These are phyloP conservation scores for Annona squamosa DNA, from an alignment of 164 flowering plant genomes.

Conservation along the genomic window DNA sequence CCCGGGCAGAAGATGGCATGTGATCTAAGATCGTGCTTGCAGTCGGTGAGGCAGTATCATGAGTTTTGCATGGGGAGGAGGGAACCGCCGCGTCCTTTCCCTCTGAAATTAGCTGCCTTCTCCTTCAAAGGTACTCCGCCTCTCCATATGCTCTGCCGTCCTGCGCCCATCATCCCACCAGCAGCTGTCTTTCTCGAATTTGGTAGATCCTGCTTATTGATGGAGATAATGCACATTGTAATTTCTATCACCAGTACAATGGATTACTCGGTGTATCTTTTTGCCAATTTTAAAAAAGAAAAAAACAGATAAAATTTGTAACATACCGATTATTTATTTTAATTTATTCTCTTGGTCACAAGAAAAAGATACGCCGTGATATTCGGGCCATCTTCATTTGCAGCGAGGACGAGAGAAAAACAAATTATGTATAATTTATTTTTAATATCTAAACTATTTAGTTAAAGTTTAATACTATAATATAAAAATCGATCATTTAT, in stretches of 20 bases:
- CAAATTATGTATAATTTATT: no score
- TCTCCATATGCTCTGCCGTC: background rate
- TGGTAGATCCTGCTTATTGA: background rate
- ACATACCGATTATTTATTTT: background rate
- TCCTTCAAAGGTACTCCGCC: conserved; percentile 1
- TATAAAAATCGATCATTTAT: no score
- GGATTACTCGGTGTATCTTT: no score
- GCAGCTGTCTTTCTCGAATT: background rate
- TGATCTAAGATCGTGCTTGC: conserved; percentile 3
- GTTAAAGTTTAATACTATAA: no score
- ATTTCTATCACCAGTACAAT: background rate
- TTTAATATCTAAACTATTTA: no score
- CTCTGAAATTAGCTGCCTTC: background rate
- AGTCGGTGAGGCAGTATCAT: background rate
- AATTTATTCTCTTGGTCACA: background rate
- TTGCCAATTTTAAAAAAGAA: no score
- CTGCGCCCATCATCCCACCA: background rate
- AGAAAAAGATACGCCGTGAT: background rate
- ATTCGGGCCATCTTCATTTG: no score
- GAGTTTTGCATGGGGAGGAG: background rate
- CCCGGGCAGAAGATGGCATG: background rate
- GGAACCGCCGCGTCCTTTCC: background rate
- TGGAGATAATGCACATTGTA: background rate
- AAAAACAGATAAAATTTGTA: no score
- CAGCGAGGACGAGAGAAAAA: no score